These are phyloP conservation scores for Kwoniella pini DNA, from an alignment of 768 basidiomycete species.

Conservation along the genomic window DNA sequence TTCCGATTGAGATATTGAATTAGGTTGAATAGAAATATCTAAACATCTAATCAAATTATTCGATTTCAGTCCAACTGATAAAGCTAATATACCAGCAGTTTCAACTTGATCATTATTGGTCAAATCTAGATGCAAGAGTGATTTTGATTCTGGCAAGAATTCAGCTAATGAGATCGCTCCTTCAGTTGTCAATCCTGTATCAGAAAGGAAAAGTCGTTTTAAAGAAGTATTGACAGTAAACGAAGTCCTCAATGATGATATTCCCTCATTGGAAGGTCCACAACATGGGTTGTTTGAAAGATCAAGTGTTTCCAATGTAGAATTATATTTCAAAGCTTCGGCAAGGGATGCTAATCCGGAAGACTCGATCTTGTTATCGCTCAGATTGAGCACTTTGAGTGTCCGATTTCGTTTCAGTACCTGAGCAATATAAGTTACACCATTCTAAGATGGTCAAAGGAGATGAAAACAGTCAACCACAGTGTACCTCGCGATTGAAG, in stretches of 20 bases:
- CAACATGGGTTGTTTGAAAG: conserved; percentile 90
- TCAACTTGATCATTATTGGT: conserved; percentile 74
- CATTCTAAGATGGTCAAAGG: too few species aligned
- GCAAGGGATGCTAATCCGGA: conserved; percentile 75
- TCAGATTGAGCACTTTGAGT: conserved; percentile 86
- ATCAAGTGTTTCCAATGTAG: conserved; percentile 88
- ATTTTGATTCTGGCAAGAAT: conserved; percentile 86
- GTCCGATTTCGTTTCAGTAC: conserved; percentile 95
- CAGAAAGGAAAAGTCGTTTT: conserved; percentile 87
- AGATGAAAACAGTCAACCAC: conserved; percentile 9
- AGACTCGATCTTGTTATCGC: conserved; percentile 90
- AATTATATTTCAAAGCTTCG: conserved; percentile 96
- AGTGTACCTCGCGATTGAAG: background rate
- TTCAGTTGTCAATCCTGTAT: conserved; percentile 72
- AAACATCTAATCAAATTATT: conserved; percentile 88
- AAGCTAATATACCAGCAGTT: conserved; percentile 88
- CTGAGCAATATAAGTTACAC: conserved; percentile 87
- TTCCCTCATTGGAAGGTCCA: conserved; percentile 86
- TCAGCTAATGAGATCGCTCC: conserved; percentile 95
- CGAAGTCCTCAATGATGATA: conserved; percentile 75
- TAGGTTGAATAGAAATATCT: conserved; percentile 85
- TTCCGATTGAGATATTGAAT: conserved; percentile 57
- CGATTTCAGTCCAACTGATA: conserved; percentile 75
- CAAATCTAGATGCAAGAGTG: conserved; percentile 85
- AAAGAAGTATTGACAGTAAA: conserved; percentile 89